These are phyloP conservation scores for Byssochlamys sp. DNA, from an alignment of 2,329 filamentous ascomycete species.

Conservation along the genomic window DNA sequence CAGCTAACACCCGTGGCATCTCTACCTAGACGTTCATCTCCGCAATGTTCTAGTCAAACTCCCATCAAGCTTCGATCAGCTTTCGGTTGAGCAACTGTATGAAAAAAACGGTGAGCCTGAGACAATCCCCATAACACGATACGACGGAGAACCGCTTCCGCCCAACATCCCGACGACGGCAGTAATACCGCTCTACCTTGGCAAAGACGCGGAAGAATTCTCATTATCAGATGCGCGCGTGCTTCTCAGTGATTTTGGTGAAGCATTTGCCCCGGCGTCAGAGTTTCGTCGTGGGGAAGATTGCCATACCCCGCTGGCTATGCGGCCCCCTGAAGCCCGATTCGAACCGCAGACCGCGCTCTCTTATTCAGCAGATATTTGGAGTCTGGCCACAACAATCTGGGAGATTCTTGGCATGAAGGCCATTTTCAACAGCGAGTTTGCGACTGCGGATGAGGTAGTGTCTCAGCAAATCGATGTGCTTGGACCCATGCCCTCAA, in stretches of 20 bases:
- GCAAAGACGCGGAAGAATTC: constrained; percentile 7
- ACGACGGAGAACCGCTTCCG: constrained; percentile 15
- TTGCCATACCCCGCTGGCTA: constrained; percentile 11
- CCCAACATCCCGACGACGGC: constrained; percentile 19
- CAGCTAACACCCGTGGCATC: not conserved
- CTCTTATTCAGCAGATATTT: constrained; percentile 18
- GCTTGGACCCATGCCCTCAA: constrained; percentile 7
- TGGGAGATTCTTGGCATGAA: constrained; percentile 22
- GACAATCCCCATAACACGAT: constrained; percentile 15
- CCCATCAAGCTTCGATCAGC: constrained; percentile 12
- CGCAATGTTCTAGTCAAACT: constrained; percentile 11
- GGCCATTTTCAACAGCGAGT: constrained; percentile 2
- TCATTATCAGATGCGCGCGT: constrained; percentile 17
- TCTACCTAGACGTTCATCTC: constrained; percentile 14
- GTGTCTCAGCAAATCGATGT: constrained; percentile 14
- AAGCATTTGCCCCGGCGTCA: constrained; percentile 7
- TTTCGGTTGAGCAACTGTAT: constrained; percentile 24
- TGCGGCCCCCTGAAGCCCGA: constrained; percentile 15
- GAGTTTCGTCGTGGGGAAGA: constrained; percentile 11
- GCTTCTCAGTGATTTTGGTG: constrained; percentile 28
- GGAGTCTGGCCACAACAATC: constrained; percentile 17
- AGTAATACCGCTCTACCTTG: constrained; percentile 16
- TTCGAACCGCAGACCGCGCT: constrained; percentile 14
- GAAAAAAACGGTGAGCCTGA: constrained; percentile 21
- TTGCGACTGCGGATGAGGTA: constrained; percentile 9